phyloP scores from a whole-genome alignment of 2,329 filamentous ascomycete genomes.

The Fusarium nematophilum region DNA sequence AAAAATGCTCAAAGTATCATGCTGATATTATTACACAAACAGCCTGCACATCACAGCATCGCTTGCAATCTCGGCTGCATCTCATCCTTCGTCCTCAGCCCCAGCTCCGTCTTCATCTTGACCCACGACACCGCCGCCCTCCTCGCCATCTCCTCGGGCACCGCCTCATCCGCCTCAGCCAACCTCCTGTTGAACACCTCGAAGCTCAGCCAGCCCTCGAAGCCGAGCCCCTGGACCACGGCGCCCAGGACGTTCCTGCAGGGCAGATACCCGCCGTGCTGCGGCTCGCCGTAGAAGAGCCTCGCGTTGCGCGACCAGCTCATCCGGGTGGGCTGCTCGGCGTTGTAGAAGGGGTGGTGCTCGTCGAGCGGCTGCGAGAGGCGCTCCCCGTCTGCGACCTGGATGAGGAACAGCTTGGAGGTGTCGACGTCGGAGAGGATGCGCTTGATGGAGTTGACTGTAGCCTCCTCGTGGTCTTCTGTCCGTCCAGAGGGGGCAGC shows the following conservation, averaged over 20 bases:
- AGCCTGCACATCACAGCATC: constrained; percentile 43
- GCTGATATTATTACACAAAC: constrained; percentile 19
- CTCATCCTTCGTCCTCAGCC: constrained; percentile 41
- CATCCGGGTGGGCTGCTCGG: constrained; percentile 66
- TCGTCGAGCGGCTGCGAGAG: constrained; percentile 69
- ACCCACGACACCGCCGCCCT: constrained; percentile 64
- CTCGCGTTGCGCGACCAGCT: constrained; percentile 81
- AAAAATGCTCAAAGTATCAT: no score
- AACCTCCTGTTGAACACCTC: constrained; percentile 70
- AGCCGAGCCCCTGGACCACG: constrained; percentile 73
- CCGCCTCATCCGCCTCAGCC: constrained; percentile 69
- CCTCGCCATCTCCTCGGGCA: constrained; percentile 66
- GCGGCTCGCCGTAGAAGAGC: constrained; percentile 65
- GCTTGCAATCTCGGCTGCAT: constrained; percentile 47
- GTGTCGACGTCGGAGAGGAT: constrained; percentile 68
- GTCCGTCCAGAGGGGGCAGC: constrained; percentile 62
- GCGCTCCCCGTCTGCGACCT: constrained; percentile 79
- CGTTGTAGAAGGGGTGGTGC: constrained; percentile 50
- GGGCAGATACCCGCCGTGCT: constrained; percentile 75
- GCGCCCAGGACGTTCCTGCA: constrained; percentile 69
- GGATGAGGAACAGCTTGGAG: constrained; percentile 78
- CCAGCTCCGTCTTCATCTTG: constrained; percentile 54
- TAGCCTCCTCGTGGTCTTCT: constrained; percentile 64
- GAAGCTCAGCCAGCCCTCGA: constrained; percentile 76
- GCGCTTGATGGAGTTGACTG: constrained; percentile 64